Conservation (phyloP, 371 early-diverging fungal genomes). For the Circinella minor region DNA sequence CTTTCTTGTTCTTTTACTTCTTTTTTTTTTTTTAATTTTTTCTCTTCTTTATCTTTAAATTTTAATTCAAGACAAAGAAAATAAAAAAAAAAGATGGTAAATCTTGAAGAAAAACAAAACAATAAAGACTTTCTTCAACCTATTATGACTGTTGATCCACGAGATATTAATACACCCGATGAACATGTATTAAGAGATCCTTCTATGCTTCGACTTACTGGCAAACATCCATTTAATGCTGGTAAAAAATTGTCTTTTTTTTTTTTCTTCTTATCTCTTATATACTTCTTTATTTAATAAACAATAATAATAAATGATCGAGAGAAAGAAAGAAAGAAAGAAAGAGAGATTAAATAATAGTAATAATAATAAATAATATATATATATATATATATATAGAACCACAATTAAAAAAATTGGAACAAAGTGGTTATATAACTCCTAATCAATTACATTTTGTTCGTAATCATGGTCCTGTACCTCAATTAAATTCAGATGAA, state of each 20-base stretch:
- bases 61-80: not conserved
- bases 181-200: conserved; percentile 50
- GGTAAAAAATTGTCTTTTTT: conserved; percentile 23
- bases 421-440: conserved; percentile 59
- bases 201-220: conserved; percentile 50
- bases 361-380: not conserved
- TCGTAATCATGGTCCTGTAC: conserved; percentile 88
- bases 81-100: not conserved
- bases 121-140: not conserved
- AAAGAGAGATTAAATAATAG: no score
- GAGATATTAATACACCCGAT: conserved; percentile 55
- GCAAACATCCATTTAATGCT: conserved; percentile 65
- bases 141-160: conserved; percentile 21
- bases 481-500: conserved; percentile 57
- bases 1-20: not conserved
- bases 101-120: conserved; percentile 4
- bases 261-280: not conserved
- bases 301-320: no score
- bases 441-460: conserved; percentile 64
- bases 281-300: no score
- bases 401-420: conserved; percentile 52
- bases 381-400: conserved; percentile 30
- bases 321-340: not conserved
- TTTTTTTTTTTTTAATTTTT: conserved; percentile 3
- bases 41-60: not conserved